Evolutionary conservation across 257 asterid genomes (phyloP), one percentile per base, ranked within the genome.

Genomic region (Solanum lignicaule): DNA sequence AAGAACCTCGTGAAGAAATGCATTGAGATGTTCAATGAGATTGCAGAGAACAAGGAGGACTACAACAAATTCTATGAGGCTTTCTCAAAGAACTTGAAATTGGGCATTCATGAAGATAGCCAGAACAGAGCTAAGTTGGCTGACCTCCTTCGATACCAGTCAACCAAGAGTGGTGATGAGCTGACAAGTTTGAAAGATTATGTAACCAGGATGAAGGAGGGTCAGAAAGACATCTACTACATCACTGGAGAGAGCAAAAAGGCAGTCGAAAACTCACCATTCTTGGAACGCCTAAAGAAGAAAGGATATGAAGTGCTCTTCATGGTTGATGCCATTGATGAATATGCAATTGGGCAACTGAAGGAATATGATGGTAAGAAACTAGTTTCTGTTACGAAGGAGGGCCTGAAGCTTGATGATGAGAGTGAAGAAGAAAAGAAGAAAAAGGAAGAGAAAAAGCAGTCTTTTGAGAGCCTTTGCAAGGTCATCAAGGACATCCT

Each of bases 191-290:
- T 85, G 82, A 85, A 85, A 36, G 78, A 66, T 72, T 85, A 85
- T 25, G 60, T 36, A 10, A 66, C 78, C 3, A 85, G 79, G 82
- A 66, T 62, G 78, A 38, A 66, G 39, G 79, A 66, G 81, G 87
- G 82, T 62, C 87, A 85, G 87, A 85, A 85, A 72, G 87, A 85
- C 66, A 85, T 85, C 29, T 85, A 85, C 39, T 85, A 85, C 29
- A 66, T 85, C 62, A 66, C 87, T 3, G 65, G 82, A 38, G 87
- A 85, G 87, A 85, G 87, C 15, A 85, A 39, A 48, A 62, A 66
- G 60, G 87, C 87, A 9, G 78, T 85, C 0, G 82, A 85, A 15
- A 85, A 66, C 12, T 79, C 65, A 2, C 65, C 65, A 41, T 79
- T 79, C 25, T 79, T 79, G 84, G 84, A 79, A 79, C 38, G 84